These are phyloP conservation scores for Larix kaempferi DNA, from an alignment of 75 land plant species.

Conservation along the genomic window DNA sequence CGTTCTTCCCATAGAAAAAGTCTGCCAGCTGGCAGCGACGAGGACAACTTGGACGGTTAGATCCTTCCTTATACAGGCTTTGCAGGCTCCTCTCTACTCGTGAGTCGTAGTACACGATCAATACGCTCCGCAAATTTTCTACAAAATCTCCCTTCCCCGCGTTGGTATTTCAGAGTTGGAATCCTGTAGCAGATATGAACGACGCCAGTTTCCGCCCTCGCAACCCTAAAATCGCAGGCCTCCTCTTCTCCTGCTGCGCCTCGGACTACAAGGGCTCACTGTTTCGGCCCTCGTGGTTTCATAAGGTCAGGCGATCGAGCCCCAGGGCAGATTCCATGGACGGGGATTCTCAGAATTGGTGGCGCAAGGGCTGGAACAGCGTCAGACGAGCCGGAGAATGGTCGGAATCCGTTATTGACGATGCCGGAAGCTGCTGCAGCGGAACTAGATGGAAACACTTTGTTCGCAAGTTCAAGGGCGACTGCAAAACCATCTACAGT, in stretches of 20 bases:
- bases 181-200: not conserved
- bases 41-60: too few species aligned
- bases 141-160: too few species aligned
- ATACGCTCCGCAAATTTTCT: too few species aligned
- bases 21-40: too few species aligned
- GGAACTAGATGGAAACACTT: not conserved
- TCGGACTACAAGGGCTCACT: not conserved
- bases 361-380: conserved; percentile 4
- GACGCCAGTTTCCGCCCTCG: too few species aligned
- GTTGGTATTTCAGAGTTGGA: not conserved
- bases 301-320: not conserved
- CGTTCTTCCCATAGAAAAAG: too few species aligned
- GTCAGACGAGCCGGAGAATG: not conserved
- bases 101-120: too few species aligned
- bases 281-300: not conserved
- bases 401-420: not conserved
- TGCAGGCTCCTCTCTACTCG: too few species aligned
- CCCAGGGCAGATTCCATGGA: not conserved
- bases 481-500: not conserved
- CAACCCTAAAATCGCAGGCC: too few species aligned
- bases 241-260: not conserved
- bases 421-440: not conserved
- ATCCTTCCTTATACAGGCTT: too few species aligned
- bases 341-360: not conserved
- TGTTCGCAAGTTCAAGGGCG: not conserved